These are phyloP conservation scores for Ustilago cynodontis DNA, from an alignment of 1,284 basidiomycete genomes.

Conservation along the genomic window DNA sequence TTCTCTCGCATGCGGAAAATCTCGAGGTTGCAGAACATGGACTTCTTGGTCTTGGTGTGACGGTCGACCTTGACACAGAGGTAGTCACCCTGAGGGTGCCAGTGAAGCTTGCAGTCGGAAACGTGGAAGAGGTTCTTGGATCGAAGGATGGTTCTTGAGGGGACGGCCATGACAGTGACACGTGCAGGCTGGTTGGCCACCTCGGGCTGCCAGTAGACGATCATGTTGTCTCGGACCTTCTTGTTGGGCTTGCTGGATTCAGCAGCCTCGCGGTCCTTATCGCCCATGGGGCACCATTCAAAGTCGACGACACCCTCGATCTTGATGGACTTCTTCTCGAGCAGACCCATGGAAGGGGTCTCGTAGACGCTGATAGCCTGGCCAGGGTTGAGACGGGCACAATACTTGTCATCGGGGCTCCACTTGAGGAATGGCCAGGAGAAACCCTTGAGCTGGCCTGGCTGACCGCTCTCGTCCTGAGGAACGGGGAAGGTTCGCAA, in stretches of 20 bases:
- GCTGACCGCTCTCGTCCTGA: slow-evolving; percentile 61
- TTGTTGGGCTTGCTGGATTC: slow-evolving; percentile 68
- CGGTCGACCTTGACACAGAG: slow-evolving; percentile 99
- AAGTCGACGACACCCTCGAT: slow-evolving; percentile 98
- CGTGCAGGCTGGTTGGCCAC: slow-evolving; percentile 94
- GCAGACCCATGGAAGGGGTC: slow-evolving; percentile 90
- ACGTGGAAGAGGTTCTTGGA: slow-evolving; percentile 99
- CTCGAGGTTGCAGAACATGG: slow-evolving; percentile 97
- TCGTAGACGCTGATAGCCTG: slow-evolving; percentile 97
- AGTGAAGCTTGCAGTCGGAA: slow-evolving; percentile 96
- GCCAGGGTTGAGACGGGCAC: slow-evolving; percentile 87
- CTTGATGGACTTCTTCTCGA: slow-evolving; percentile 98
- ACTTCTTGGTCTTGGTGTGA: slow-evolving; percentile 99
- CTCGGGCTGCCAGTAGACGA: slow-evolving; percentile 98
- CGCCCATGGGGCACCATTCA: slow-evolving; percentile 96
- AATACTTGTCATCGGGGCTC: slow-evolving; percentile 96
- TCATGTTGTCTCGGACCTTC: slow-evolving; percentile 85
- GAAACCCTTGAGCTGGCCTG: slow-evolving; percentile 75
- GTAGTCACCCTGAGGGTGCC: slow-evolving; percentile 99
- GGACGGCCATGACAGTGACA: slow-evolving; percentile 91
- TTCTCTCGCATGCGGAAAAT: slow-evolving; percentile 98
- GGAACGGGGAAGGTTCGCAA: slow-evolving; percentile 88
- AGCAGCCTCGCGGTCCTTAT: slow-evolving; percentile 78
- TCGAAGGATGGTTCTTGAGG: slow-evolving; percentile 84
- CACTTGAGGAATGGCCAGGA: slow-evolving; percentile 96